Conservation (phyloP, 2,329 filamentous ascomycete species). For the Stromatinia cepivora region DNA sequence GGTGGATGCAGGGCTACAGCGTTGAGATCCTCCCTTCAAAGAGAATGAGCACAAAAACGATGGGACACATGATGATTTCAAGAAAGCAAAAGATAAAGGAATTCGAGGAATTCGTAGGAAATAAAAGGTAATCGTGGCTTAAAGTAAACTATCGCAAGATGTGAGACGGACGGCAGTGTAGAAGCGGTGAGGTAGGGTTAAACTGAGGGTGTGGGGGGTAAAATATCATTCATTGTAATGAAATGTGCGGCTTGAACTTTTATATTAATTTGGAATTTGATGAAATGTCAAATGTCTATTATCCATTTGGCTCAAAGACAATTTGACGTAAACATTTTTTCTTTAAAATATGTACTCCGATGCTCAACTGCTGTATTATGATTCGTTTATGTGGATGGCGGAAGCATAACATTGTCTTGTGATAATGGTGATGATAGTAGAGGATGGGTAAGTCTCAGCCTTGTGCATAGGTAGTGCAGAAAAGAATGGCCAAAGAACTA, state of each 20-base stretch:
- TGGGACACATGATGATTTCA: neutral
- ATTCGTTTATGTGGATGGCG: neutral
- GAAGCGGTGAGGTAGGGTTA: conserved; percentile 2
- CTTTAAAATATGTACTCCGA: neutral
- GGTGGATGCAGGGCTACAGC: conserved; percentile 11
- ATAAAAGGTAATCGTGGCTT: neutral
- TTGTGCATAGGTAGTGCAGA: neutral
- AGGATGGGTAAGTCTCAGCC: conserved; percentile 13
- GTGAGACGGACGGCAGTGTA: conserved; percentile 3
- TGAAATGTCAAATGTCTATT: neutral
- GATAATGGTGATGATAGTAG: neutral
- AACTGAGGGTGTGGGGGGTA: conserved; percentile 14
- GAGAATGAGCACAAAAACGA: neutral
- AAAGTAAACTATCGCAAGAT: conserved; percentile 1
- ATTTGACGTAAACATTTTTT: neutral
- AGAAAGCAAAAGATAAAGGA: neutral
- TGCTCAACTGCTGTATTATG: neutral
- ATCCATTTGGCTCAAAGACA: neutral
- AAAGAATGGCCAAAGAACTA: neutral
- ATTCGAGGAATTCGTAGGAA: neutral
- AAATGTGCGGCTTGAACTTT: conserved; percentile 1
- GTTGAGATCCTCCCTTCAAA: neutral
- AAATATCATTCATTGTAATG: conserved; percentile 10
- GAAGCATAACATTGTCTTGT: conserved; percentile 2
- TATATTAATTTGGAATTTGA: neutral